Conservation (phyloP, 768 basidiomycete species). For the Cubamyces sp. region DNA sequence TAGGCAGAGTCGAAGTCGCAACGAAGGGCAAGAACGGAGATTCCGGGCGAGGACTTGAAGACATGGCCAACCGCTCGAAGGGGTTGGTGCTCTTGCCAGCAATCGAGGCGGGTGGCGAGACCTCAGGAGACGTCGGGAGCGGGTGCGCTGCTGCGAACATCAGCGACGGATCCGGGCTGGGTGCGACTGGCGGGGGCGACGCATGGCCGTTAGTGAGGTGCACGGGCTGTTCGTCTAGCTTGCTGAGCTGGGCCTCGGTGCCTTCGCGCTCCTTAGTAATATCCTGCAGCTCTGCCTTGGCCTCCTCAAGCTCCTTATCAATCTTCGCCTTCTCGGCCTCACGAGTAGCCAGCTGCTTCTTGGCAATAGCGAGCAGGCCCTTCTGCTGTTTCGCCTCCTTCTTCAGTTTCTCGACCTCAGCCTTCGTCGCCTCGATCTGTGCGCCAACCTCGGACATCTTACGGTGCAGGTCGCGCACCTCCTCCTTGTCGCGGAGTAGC, state of each 20-base stretch:
- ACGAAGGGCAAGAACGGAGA: slow-evolving; percentile 65
- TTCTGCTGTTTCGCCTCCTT: slow-evolving; percentile 97
- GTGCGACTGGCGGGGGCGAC: slow-evolving; percentile 26
- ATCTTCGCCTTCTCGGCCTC: slow-evolving; percentile 75
- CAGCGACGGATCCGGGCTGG: slow-evolving; percentile 25
- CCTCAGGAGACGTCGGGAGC: slow-evolving; percentile 33
- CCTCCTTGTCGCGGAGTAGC: slow-evolving; percentile 92
- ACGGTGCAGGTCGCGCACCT: slow-evolving; percentile 81
- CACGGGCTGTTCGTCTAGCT: slow-evolving; percentile 27
- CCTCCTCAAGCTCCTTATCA: slow-evolving; percentile 75
- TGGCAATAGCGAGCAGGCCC: slow-evolving; percentile 90
- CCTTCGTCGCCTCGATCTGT: slow-evolving; percentile 71
- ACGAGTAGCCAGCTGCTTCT: slow-evolving; percentile 87
- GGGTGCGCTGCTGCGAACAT: slow-evolving; percentile 70
- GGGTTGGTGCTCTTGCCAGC: slow-evolving; percentile 84
- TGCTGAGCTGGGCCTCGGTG: slow-evolving; percentile 54
- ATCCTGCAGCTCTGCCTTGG: slow-evolving; percentile 54
- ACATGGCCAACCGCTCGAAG: slow-evolving; percentile 73
- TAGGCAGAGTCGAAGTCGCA: slow-evolving; percentile 41
- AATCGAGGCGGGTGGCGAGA: slow-evolving; percentile 53
- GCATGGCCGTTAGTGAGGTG: slow-evolving; percentile 30
- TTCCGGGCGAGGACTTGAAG: slow-evolving; percentile 51
- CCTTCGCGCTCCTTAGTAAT: slow-evolving; percentile 59
- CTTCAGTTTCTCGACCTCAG: slow-evolving; percentile 82
- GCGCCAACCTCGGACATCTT: slow-evolving; percentile 81